Conservation (phyloP, 2,329 filamentous ascomycete species). For the Sporothrix globosa region DNA sequence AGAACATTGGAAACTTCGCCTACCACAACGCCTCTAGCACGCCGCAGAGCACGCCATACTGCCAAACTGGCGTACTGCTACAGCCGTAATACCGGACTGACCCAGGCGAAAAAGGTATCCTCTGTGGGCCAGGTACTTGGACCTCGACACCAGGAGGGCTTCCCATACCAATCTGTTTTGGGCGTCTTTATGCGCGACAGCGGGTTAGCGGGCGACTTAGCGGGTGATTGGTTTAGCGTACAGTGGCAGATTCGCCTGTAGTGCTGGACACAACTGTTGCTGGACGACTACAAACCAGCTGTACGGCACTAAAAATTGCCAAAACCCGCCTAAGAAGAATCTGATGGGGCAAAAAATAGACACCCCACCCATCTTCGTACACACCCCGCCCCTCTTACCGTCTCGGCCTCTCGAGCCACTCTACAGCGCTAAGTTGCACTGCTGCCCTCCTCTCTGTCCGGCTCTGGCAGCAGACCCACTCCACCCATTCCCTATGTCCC, state of each 20-base stretch:
- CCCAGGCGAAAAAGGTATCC: neutral
- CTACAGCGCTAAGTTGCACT: constrained; percentile 5
- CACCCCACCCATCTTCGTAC: too few relatives aligned
- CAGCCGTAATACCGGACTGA: too few relatives aligned
- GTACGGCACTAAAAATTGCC: neutral
- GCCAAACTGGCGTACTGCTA: neutral
- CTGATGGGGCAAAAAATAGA: too few relatives aligned
- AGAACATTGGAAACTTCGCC: constrained; percentile 1
- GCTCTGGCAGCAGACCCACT: constrained; percentile 19
- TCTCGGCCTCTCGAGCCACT: neutral
- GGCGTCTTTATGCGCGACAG: constrained; percentile 23
- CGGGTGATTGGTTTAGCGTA: neutral
- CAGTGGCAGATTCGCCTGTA: neutral
- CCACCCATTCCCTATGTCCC: constrained; percentile 19
- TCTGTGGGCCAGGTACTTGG: constrained; percentile 12
- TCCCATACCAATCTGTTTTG: constrained; percentile 13
- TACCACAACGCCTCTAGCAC: neutral
- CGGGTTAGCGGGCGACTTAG: neutral
- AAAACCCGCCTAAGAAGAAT: too few relatives aligned
- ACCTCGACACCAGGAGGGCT: neutral
- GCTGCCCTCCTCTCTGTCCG: constrained; percentile 7
- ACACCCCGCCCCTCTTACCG: neutral
- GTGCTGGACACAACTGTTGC: neutral
- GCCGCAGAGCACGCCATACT: neutral
- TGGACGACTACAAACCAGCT: neutral